Evolutionary conservation across 2,329 filamentous ascomycete species (phyloP).

Genomic region (Shiraia bambusicola): DNA sequence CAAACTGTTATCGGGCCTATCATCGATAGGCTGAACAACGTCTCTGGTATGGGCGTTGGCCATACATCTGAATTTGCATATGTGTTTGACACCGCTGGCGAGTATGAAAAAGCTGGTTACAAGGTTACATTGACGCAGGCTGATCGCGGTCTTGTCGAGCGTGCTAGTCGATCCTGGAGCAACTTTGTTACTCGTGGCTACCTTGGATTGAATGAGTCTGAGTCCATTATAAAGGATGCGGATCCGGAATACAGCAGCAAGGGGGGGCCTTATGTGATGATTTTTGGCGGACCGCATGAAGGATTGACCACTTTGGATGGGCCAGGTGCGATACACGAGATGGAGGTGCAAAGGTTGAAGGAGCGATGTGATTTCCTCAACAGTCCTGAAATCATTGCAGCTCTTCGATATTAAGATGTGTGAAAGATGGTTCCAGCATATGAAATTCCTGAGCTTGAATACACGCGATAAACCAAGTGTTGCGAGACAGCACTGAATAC

Average conservation of each 20-base stretch:
- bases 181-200: conserved; percentile 48
- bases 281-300: conserved; percentile 48
- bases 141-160: conserved; percentile 47
- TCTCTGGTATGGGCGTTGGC: conserved; percentile 49
- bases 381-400: conserved; percentile 47
- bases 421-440: not conserved
- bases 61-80: conserved; percentile 59
- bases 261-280: conserved; percentile 24
- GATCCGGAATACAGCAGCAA: conserved; percentile 38
- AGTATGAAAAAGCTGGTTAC: conserved; percentile 47
- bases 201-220: conserved; percentile 15
- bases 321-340: conserved; percentile 25
- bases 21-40: conserved; percentile 36
- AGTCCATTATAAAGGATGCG: conserved; percentile 46
- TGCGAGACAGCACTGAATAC: not conserved
- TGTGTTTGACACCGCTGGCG: conserved; percentile 47
- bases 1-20: conserved; percentile 55
- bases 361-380: conserved; percentile 54
- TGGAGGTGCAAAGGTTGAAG: conserved; percentile 45
- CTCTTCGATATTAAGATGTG: conserved; percentile 33
- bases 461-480: not conserved
- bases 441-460: too few species aligned
- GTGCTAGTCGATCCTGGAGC: conserved; percentile 52
- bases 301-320: conserved; percentile 48
- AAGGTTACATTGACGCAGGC: conserved; percentile 34